Evolutionary conservation across 2,329 filamentous ascomycete species (phyloP), one percentile per base, ranked within the genome.

Genomic region (Triangularia setosa): DNA sequence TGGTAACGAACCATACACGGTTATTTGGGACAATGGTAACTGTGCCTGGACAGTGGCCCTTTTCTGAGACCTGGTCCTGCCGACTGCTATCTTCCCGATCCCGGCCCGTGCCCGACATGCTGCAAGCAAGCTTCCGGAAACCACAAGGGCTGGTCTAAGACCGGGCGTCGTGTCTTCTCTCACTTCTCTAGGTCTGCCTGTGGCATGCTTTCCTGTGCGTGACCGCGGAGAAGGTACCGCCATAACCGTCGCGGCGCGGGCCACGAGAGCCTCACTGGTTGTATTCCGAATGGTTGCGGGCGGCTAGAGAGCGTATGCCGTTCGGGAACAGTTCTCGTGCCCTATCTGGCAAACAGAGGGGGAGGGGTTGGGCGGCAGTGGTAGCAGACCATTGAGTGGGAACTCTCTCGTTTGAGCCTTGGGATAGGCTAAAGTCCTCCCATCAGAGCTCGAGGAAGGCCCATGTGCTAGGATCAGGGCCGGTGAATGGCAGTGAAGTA

Each of bases 401-500:
- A 8, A 54, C 21, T 54, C 48, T 54, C 53, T 28, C 27, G 28
- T 33, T 18, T 35, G 5, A 6, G 55, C 7, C 18, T 18, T 58
- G n/a, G 23, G 52, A 58, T 21, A 58, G 55, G 55, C 55, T 33
- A 58, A 58, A 48, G n/a, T 18, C 40, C 40, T 18, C 18, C 40
- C 40, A 48, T 48, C 8, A 48, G 40, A 48, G 53, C 23, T 18
- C 24, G 27, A 58, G 55, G 11, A 21, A 16, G 16, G 27, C n/a
- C 35, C 35, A 40, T 28, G 58, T 60, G 58, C 58, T 30, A 52
- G 58, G 58, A 60, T 40, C 58, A 48, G 58, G 35, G 58, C 11
- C 25, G n/a, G 58, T 60, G 35, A 60, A 52, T 60, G 58, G 58
- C 58, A 35, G 58, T 60, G 57, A 48, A 33, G 23, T 55, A 55